Evolutionary conservation across 179 eudicot genomes (phyloP).

Genomic region (Spergularia azorica): DNA sequence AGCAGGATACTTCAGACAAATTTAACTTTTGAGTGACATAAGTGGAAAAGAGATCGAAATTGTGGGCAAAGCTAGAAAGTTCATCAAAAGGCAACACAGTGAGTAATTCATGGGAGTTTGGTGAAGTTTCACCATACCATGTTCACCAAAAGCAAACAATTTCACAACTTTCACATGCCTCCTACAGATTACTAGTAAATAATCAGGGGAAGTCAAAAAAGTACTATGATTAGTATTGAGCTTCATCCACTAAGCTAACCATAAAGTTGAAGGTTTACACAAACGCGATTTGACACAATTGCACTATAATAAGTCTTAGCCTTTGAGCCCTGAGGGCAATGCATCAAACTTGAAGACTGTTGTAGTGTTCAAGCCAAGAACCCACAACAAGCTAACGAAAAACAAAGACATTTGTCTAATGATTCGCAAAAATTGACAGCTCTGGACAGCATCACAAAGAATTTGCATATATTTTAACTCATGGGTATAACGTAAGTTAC

Average conservation of each 20-base stretch:
- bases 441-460: no score
- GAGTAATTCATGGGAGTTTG: not conserved
- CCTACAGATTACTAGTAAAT: not conserved
- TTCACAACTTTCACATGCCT: not conserved
- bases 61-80: not conserved
- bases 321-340: not conserved
- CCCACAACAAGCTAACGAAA: not conserved
- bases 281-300: not conserved
- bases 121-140: not conserved
- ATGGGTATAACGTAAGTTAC: no score
- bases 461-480: no score
- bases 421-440: no score
- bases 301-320: not conserved
- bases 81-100: conserved; percentile 1
- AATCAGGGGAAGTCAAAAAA: no score
- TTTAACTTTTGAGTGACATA: conserved; percentile 17
- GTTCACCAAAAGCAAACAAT: not conserved
- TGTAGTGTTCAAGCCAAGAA: not conserved
- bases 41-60: not conserved
- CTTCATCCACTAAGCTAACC: no score
- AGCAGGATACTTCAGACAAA: conserved; percentile 9
- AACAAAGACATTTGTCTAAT: no score
- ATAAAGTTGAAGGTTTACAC: no score
- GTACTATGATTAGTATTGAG: no score
- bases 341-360: not conserved